Evolutionary conservation across 768 basidiomycete species (phyloP).

Genomic region (Tremella fuciformis): DNA sequence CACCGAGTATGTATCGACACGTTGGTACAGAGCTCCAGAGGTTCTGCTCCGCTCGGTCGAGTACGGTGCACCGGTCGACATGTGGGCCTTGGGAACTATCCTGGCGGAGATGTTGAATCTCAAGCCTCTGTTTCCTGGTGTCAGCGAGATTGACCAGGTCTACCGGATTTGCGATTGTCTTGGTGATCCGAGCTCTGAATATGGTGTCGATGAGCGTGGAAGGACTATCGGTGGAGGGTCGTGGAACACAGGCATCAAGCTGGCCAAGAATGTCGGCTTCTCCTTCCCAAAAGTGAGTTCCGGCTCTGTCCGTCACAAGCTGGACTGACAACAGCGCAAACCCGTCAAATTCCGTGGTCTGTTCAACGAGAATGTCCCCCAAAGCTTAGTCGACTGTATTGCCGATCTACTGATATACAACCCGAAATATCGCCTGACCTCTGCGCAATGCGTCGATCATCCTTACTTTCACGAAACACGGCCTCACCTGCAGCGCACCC

Average conservation of each 20-base stretch:
- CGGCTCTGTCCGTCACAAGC: no score
- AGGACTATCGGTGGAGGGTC: slow-evolving; percentile 76
- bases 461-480: slow-evolving; percentile 76
- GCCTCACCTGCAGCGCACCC: slow-evolving; percentile 50
- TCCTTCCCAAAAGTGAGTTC: slow-evolving; percentile 77
- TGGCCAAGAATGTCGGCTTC: slow-evolving; percentile 83
- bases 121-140: slow-evolving; percentile 90
- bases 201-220: slow-evolving; percentile 71
- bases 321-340: slow-evolving; percentile 41
- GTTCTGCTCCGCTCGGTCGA: slow-evolving; percentile 85
- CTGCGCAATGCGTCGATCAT: slow-evolving; percentile 81
- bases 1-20: slow-evolving; percentile 98
- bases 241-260: slow-evolving; percentile 79
- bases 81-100: slow-evolving; percentile 99
- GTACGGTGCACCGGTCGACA: slow-evolving; percentile 95
- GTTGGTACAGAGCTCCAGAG: slow-evolving; percentile 99
- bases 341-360: slow-evolving; percentile 58
- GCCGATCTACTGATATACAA: slow-evolving; percentile 88
- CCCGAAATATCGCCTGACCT: slow-evolving; percentile 79
- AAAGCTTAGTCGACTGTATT: slow-evolving; percentile 84
- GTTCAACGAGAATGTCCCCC: slow-evolving; percentile 75
- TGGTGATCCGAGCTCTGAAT: slow-evolving; percentile 81
- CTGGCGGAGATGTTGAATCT: slow-evolving; percentile 95
- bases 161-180: slow-evolving; percentile 85
- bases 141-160: slow-evolving; percentile 88